Conservation (phyloP, 805 yeast genomes). For the Ogataea siamensis region DNA sequence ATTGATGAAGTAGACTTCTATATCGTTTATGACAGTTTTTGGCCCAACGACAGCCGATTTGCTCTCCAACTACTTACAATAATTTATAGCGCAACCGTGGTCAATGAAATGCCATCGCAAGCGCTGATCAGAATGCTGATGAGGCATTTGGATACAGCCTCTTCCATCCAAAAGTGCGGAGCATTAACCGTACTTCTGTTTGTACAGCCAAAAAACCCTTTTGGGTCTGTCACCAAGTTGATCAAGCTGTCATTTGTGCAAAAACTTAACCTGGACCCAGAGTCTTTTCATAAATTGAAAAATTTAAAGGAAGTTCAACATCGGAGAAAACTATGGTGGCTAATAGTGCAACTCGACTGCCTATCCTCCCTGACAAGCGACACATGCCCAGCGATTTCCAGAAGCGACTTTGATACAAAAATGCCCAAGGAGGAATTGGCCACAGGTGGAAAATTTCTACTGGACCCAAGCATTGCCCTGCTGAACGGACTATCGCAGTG, state of each 20-base stretch:
- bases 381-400: constrained; percentile 50
- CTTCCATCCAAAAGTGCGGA: constrained; percentile 1
- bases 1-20: neutral
- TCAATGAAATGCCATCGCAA: constrained; percentile 4
- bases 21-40: neutral
- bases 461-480: constrained; percentile 46
- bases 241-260: constrained; percentile 54
- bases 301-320: constrained; percentile 48
- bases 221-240: constrained; percentile 52
- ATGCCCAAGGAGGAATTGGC: constrained; percentile 44
- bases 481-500: constrained; percentile 52
- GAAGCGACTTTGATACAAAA: constrained; percentile 53
- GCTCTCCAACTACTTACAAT: constrained; percentile 3
- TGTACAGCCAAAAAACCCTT: constrained; percentile 32
- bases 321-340: constrained; percentile 66
- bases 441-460: constrained; percentile 18
- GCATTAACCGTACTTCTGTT: constrained; percentile 1
- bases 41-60: constrained; percentile 1
- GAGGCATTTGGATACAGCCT: neutral
- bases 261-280: constrained; percentile 59
- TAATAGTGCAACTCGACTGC: constrained; percentile 57
- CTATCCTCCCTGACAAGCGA: constrained; percentile 53
- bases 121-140: neutral
- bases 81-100: constrained; percentile 1
- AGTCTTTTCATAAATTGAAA: constrained; percentile 45